Evolutionary conservation across 768 basidiomycete genomes (phyloP).

Genomic region (Pleurotus ostreatus): DNA sequence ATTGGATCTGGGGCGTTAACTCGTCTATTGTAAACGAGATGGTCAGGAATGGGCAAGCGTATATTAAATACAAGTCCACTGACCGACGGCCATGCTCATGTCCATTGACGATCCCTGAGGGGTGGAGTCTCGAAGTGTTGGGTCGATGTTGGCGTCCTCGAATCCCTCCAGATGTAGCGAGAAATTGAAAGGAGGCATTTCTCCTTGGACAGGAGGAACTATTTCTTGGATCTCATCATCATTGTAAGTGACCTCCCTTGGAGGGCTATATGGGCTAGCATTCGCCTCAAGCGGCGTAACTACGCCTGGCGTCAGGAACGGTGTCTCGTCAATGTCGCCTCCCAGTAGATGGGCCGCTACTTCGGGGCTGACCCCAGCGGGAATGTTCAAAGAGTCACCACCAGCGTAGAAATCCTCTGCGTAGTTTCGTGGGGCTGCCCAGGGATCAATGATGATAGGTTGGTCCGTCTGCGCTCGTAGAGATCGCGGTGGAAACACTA

Average conservation of each 20-base stretch:
- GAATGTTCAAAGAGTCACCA: slow-evolving; percentile 27
- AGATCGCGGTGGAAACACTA: slow-evolving; percentile 1
- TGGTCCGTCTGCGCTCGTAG: not conserved
- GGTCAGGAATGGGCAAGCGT: not conserved
- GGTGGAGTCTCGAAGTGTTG: not conserved
- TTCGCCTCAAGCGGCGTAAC: slow-evolving; percentile 18
- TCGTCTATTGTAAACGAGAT: too few species aligned
- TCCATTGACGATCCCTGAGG: not conserved
- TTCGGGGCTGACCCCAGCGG: slow-evolving; percentile 6
- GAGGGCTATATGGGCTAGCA: slow-evolving; percentile 8
- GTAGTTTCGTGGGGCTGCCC: slow-evolving; percentile 33
- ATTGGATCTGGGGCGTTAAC: too few species aligned
- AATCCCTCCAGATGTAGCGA: not conserved
- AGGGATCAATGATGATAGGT: slow-evolving; percentile 34
- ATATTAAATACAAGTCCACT: not conserved
- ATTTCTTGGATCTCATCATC: not conserved
- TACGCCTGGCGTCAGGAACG: slow-evolving; percentile 23
- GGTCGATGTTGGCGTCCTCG: not conserved
- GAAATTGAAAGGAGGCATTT: not conserved
- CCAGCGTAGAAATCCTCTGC: slow-evolving; percentile 43
- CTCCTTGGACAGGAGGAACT: not conserved
- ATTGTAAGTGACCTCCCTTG: slow-evolving; percentile 15
- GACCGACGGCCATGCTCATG: too few species aligned
- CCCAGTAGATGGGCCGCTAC: slow-evolving; percentile 24
- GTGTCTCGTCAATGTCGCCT: slow-evolving; percentile 12